A percentile compares a stretch with the other conserved stretches of the same genome.
These are phyloP conservation scores for Cyphellophora attinorum DNA, from an alignment of 2,329 filamentous ascomycete genomes.

Conservation along the genomic window DNA sequence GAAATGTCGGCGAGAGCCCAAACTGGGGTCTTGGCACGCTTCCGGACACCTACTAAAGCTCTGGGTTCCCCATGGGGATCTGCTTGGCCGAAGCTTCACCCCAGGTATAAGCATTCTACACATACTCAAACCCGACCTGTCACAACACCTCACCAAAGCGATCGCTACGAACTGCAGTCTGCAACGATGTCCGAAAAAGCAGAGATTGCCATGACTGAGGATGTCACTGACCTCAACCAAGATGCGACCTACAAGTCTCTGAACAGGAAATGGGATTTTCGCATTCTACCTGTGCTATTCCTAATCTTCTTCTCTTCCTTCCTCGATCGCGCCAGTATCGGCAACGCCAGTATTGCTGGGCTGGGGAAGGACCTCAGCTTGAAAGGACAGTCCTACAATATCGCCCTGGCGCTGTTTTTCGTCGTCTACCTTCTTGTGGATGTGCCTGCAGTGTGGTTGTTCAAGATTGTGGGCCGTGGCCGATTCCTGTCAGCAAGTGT, in stretches of 20 bases:
- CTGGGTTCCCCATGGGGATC: too few relatives aligned
- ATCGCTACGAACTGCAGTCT: too few relatives aligned
- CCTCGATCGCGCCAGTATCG: conserved; percentile 60
- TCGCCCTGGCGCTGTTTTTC: conserved; percentile 7
- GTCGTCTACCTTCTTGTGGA: conserved; percentile 12
- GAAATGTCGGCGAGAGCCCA: too few relatives aligned
- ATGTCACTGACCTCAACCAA: background rate
- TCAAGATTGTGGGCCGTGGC: conserved; percentile 8
- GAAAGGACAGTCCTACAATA: conserved; percentile 2
- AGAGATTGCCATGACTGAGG: too few relatives aligned
- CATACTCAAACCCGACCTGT: too few relatives aligned
- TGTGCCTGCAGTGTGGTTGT: conserved; percentile 8
- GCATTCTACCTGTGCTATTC: conserved; percentile 51
- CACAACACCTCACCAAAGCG: too few relatives aligned
- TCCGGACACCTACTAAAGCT: too few relatives aligned
- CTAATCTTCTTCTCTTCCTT: conserved; percentile 57
- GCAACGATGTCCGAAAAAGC: too few relatives aligned
- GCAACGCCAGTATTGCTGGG: conserved; percentile 57
- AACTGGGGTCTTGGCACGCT: too few relatives aligned
- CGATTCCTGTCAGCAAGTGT: conserved; percentile 3
- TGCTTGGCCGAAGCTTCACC: too few relatives aligned
- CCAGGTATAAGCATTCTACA: too few relatives aligned
- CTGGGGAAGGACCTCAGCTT: conserved; percentile 45
- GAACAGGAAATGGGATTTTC: conserved; percentile 4
- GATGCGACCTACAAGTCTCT: conserved; percentile 1